Percentiles rank a stretch among this genome's conserved stretches.
phyloP scores from a whole-genome alignment of 495 filamentous ascomycete species.

The Penicillium waksmanii region DNA sequence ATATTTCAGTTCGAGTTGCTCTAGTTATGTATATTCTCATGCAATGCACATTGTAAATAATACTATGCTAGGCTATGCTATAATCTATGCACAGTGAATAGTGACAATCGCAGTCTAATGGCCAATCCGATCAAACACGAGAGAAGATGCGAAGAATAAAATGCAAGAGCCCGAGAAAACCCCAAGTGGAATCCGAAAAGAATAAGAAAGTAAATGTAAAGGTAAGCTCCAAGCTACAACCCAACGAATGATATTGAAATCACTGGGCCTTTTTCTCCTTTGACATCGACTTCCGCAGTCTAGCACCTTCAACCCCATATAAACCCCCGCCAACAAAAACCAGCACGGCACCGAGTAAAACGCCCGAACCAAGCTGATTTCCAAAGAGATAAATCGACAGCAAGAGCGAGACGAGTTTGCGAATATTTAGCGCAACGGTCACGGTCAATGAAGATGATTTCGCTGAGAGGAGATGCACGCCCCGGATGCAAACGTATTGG shows the following conservation, averaged over 20 bases:
- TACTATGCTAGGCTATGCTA: too few species aligned
- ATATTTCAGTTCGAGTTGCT: too few species aligned
- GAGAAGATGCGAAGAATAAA: too few species aligned
- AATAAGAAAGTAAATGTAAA: too few species aligned
- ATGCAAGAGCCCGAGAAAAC: too few species aligned
- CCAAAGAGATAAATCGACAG: conserved; percentile 94
- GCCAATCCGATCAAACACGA: too few species aligned
- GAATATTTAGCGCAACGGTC: conserved; percentile 91
- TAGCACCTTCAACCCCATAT: conserved; percentile 77
- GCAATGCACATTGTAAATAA: too few species aligned
- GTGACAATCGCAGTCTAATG: too few species aligned
- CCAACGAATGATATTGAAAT: neutral
- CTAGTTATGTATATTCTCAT: too few species aligned
- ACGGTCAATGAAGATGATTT: conserved; percentile 89
- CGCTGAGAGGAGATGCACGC: conserved; percentile 87
- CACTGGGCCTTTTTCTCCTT: neutral
- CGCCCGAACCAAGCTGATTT: conserved; percentile 72
- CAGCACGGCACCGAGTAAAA: conserved; percentile 76
- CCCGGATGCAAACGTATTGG: conserved; percentile 92
- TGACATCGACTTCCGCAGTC: conserved; percentile 30
- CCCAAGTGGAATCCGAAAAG: too few species aligned
- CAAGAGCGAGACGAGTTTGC: conserved; percentile 90
- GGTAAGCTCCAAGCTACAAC: too few species aligned
- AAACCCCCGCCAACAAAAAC: conserved; percentile 88
- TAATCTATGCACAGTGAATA: too few species aligned